A percentile compares a stretch with the other conserved stretches of the same genome.
phyloP scores from a whole-genome alignment of 2,329 filamentous ascomycete genomes.

The Fusarium azukiicola region DNA sequence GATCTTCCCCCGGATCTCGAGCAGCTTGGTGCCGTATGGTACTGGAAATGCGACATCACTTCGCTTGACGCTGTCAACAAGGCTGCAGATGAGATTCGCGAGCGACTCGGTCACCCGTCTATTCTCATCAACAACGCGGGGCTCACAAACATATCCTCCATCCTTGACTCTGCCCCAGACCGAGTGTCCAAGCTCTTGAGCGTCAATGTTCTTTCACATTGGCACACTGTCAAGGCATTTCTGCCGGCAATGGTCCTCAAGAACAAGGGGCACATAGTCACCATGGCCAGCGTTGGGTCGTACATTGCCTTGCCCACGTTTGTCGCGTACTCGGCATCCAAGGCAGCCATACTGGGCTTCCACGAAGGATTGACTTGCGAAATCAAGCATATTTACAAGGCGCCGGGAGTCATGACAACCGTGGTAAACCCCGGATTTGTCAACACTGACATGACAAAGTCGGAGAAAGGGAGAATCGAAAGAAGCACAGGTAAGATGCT shows the following conservation, averaged over 20 bases:
- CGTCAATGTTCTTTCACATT: conserved; percentile 83
- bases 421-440: background rate
- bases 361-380: conserved; percentile 81
- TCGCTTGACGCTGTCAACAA: background rate
- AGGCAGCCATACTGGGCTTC: conserved; percentile 81
- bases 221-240: conserved; percentile 80
- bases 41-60: conserved; percentile 8
- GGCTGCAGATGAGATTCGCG: background rate
- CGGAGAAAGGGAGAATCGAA: background rate
- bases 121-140: conserved; percentile 5
- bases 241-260: conserved; percentile 77
- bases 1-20: background rate
- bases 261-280: conserved; percentile 86
- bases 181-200: conserved; percentile 67
- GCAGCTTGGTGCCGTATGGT: background rate
- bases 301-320: conserved; percentile 78
- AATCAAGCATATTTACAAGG: conserved; percentile 76
- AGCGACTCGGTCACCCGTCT: background rate
- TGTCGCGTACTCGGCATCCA: conserved; percentile 81
- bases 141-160: background rate
- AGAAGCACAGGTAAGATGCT: background rate
- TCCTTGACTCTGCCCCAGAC: background rate
- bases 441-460: conserved; percentile 3
- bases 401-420: conserved; percentile 49
- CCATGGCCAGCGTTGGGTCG: conserved; percentile 80